Evolutionary conservation across 495 filamentous ascomycete species (phyloP).

Genomic region (Penicillium arizonense): DNA sequence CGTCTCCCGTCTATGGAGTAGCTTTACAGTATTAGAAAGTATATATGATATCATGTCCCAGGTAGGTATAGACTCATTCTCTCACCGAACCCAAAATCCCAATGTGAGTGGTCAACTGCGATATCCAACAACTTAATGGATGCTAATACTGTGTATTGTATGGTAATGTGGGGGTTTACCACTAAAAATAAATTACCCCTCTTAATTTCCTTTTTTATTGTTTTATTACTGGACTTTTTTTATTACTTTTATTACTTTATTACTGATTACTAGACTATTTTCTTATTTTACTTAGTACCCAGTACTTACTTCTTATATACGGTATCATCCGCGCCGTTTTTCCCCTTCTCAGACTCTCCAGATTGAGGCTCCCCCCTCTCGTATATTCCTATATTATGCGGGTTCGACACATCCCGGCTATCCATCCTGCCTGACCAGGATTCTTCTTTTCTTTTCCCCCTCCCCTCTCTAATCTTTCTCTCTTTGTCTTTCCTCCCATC

Average conservation of each 20-base stretch:
- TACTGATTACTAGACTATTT: neutral
- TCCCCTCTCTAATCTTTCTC: constrained; percentile 10
- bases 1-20: constrained; percentile 6
- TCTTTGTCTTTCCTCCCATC: constrained; percentile 7
- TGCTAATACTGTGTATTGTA: neutral
- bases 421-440: constrained; percentile 21
- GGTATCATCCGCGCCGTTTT: constrained; percentile 28
- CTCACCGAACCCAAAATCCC: too few relatives aligned
- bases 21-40: neutral
- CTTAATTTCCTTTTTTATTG: constrained; percentile 3
- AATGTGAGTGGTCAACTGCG: too few relatives aligned
- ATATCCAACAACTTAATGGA: neutral
- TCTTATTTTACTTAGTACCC: constrained; percentile 4
- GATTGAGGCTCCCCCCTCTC: constrained; percentile 8
- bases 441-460: constrained; percentile 1
- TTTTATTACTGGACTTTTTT: constrained; percentile 4
- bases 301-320: constrained; percentile 5
- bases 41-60: constrained; percentile 13
- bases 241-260: neutral
- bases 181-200: neutral
- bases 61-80: too few relatives aligned
- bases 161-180: neutral
- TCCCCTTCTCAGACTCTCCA: constrained; percentile 14
- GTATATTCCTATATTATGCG: constrained; percentile 21
- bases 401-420: constrained; percentile 16